Base-by-base conservation (phyloP, 2,329 filamentous ascomycete genomes). In the Verruconis gallopava region DNA sequence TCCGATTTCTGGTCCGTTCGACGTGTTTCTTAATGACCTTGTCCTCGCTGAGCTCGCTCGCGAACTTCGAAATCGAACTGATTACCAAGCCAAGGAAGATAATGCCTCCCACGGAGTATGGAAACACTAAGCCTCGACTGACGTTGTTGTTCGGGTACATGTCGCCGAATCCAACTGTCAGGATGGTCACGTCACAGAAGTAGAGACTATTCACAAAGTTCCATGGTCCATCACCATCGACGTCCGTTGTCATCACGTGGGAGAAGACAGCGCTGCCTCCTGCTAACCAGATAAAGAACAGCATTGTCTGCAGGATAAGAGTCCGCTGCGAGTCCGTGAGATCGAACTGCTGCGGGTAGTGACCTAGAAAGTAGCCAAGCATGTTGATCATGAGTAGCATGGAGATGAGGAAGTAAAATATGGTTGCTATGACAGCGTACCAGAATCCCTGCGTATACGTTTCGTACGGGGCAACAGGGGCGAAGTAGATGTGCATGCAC, bases 231-330 rank as follows among this genome's bases (percentile, higher is more conserved):
- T 53, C 22, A 5, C 35, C 39, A 21, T 51, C 43, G 2, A 63
- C 64, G 32, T 57, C 57, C 6, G 53, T 46, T 3, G 45, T 51
- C 45, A 93, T 80, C 3, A 91, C 70, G 2, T 65, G 66, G 4
- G 76, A 75, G 54, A 91, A 94, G 0, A 93, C 63, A 0, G 79
- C 72, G 0, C 80, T 85, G 1, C 88, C 88, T 2, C 85, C 61
- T 0, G 83, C 76, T 0, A 95, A 65, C 67, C 91, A 94, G 37
- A 84, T 62, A 40, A 93, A 78, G 54, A 93, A 84, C 43, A 82
- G 66, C 60, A 93, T 93, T 1, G 85, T 93, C 60, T 95, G 88
- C 20, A 94, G 63, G 68, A 95, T 94, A 17, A 95, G 65, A 0
- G 85, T 94, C 6, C 88, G 74, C 58, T 95, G 88, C 46, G 80